Conservation (phyloP, 1,284 basidiomycete genomes). For the Vanrija sp. region DNA sequence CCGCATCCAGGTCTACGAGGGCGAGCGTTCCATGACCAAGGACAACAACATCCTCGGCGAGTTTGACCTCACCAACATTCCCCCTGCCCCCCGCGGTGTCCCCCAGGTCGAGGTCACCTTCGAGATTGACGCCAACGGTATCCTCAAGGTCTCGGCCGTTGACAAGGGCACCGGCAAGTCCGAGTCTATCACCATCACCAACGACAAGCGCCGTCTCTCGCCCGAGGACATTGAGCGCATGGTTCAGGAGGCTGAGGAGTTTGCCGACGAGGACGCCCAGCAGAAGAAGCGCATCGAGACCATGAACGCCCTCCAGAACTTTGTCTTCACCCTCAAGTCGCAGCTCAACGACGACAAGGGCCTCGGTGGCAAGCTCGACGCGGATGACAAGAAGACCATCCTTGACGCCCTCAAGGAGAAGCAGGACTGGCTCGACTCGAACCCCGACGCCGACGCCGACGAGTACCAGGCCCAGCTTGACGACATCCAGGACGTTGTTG, state of each 20-base stretch:
- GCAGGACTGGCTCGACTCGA: slow-evolving; percentile 84
- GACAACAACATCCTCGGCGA: slow-evolving; percentile 98
- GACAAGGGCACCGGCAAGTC: slow-evolving; percentile 93
- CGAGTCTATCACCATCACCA: slow-evolving; percentile 82
- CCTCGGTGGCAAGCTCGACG: slow-evolving; percentile 80
- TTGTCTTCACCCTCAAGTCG: slow-evolving; percentile 71
- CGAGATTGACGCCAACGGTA: slow-evolving; percentile 88
- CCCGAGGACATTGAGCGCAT: slow-evolving; percentile 88
- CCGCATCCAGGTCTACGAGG: slow-evolving; percentile 83
- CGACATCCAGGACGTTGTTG: slow-evolving; percentile 67
- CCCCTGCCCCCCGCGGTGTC: slow-evolving; percentile 90
- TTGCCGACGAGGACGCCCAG: slow-evolving; percentile 74
- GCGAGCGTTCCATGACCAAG: slow-evolving; percentile 91
- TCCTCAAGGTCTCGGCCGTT: slow-evolving; percentile 78
- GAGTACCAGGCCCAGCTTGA: slow-evolving; percentile 86
- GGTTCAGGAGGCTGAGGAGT: slow-evolving; percentile 89
- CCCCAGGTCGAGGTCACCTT: slow-evolving; percentile 94
- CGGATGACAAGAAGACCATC: slow-evolving; percentile 85
- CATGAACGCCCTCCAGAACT: slow-evolving; percentile 29
- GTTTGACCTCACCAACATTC: slow-evolving; percentile 89
- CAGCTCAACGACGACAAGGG: slow-evolving; percentile 84
- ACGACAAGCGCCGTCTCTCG: slow-evolving; percentile 64
- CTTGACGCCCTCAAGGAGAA: slow-evolving; percentile 79
- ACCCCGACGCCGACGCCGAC: slow-evolving; percentile 72
- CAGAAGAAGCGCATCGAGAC: slow-evolving; percentile 82